Evolutionary conservation across 306 rosid species (phyloP).

Genomic region (Vicia villosa): DNA sequence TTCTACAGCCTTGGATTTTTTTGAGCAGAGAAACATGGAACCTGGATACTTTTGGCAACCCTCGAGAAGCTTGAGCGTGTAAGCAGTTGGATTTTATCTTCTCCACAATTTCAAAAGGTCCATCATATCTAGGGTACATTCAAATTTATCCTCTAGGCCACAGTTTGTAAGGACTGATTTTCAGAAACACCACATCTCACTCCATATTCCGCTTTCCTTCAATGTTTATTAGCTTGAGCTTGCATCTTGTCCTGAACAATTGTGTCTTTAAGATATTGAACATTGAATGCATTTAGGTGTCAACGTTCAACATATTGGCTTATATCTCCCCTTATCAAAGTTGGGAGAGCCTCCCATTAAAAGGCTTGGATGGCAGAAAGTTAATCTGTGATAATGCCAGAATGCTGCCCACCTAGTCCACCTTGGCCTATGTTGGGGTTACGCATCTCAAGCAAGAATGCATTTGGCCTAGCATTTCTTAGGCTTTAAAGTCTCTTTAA

Average conservation of each 20-base stretch:
- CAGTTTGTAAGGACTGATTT: too few species aligned
- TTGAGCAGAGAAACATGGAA: not conserved
- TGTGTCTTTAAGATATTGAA: not conserved
- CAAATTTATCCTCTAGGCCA: not conserved
- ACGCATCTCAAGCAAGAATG: not conserved
- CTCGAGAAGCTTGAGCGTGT: not conserved
- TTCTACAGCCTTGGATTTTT: not conserved
- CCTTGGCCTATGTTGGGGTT: not conserved
- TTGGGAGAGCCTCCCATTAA: too few species aligned
- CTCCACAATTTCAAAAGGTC: not conserved
- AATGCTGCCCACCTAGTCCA: too few species aligned
- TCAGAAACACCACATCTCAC: too few species aligned
- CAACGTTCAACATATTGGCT: not conserved
- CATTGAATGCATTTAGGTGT: not conserved
- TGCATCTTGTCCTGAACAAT: too few species aligned
- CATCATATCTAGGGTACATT: not conserved
- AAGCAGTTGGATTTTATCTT: not conserved
- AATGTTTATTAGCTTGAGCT: too few species aligned
- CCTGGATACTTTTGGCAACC: not conserved
- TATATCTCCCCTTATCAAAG: too few species aligned
- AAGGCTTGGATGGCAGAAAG: too few species aligned
- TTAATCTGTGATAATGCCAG: too few species aligned
- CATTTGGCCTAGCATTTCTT: not conserved
- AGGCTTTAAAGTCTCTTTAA: not conserved
- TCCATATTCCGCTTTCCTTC: too few species aligned